Evolutionary conservation across 2,329 filamentous ascomycete species (phyloP).

Genomic region (Reticulascus tulasneorum): DNA sequence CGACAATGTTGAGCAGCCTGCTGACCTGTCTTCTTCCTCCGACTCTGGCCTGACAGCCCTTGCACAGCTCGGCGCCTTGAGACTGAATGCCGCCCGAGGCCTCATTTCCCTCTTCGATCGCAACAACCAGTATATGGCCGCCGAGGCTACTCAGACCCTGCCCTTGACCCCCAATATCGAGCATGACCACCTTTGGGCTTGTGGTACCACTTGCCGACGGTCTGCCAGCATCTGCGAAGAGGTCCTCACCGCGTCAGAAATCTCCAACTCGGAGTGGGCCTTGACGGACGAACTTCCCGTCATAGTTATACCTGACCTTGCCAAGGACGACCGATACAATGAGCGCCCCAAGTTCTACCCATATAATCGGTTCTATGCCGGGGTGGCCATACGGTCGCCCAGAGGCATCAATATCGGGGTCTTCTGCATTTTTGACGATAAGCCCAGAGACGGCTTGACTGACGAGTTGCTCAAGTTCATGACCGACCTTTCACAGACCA

Average conservation of each 20-base stretch:
- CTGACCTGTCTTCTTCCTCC: slow-evolving; percentile 21
- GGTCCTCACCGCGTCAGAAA: slow-evolving; percentile 14
- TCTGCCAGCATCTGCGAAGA: slow-evolving; percentile 24
- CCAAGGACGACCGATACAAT: slow-evolving; percentile 24
- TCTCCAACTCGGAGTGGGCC: no score
- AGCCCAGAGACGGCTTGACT: slow-evolving; percentile 22
- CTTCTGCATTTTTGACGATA: slow-evolving; percentile 27
- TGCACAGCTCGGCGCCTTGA: slow-evolving; percentile 43
- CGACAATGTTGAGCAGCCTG: slow-evolving; percentile 19
- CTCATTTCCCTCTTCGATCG: slow-evolving; percentile 50
- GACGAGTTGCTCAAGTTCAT: slow-evolving; percentile 22
- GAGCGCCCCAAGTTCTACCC: slow-evolving; percentile 19
- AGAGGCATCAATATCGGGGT: slow-evolving; percentile 40
- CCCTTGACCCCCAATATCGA: slow-evolving; percentile 26
- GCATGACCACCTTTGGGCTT: slow-evolving; percentile 18
- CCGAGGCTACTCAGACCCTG: slow-evolving; percentile 42
- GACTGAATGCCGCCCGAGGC: slow-evolving; percentile 32
- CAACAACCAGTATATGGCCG: slow-evolving; percentile 43
- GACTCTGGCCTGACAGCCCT: slow-evolving; percentile 43
- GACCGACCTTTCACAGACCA: slow-evolving; percentile 25
- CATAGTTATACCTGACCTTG: slow-evolving; percentile 29
- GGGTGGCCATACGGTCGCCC: slow-evolving; percentile 35
- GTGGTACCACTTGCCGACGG: slow-evolving; percentile 25
- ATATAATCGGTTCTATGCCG: slow-evolving; percentile 34
- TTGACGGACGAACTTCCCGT: slow-evolving; percentile 30